A percentile compares a stretch with the other conserved stretches of the same genome.
Conservation (phyloP, 1,284 basidiomycete genomes). For the Apiotrichum siamense region DNA sequence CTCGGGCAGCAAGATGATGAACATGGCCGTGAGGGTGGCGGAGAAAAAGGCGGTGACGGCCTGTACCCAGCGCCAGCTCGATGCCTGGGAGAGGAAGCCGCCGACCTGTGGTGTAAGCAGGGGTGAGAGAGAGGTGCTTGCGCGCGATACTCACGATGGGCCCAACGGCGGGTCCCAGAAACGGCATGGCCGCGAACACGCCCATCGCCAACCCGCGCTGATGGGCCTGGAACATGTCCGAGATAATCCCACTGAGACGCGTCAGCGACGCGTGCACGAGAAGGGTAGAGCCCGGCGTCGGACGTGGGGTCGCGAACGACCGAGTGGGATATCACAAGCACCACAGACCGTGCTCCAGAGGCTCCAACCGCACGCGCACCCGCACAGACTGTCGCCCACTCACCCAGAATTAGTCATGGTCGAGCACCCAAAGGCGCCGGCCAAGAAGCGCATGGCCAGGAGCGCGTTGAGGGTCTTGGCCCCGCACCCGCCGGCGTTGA, state of each 20-base stretch:
- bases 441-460: constrained; percentile 48
- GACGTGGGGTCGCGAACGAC: no score
- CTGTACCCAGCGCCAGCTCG: constrained; percentile 54
- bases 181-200: constrained; percentile 48
- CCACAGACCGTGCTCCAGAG: no score
- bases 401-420: constrained; percentile 48
- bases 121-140: no score
- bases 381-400: no score
- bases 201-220: constrained; percentile 48
- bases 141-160: no score
- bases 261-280: no score
- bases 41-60: constrained; percentile 57
- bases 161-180: constrained; percentile 37
- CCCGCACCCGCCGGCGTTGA: constrained; percentile 61
- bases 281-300: no score
- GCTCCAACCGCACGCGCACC: no score
- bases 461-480: constrained; percentile 56
- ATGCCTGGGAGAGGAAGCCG: constrained; percentile 7
- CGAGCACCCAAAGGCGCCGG: constrained; percentile 46
- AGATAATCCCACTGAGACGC: constrained; percentile 47
- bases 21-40: constrained; percentile 26
- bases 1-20: constrained; percentile 40
- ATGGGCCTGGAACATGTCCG: constrained; percentile 45
- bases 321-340: no score
- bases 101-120: no score